Evolutionary conservation across 352 stramenopile species (phyloP).

Genomic region (Blastocystis sp.): DNA sequence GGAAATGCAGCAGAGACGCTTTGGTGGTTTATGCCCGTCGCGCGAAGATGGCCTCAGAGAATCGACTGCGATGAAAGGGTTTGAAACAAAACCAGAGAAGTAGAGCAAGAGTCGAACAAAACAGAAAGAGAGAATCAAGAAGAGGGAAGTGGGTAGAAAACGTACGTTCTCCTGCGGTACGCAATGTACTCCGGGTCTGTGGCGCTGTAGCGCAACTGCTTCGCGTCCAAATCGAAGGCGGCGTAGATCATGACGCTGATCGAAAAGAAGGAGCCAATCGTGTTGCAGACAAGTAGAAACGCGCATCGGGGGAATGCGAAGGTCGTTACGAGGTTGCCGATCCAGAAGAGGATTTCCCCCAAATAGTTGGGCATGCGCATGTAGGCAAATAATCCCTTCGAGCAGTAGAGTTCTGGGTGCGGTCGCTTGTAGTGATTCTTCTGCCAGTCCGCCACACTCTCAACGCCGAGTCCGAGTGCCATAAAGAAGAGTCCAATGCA

Average conservation of each 20-base stretch:
- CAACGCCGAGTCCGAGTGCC: background rate
- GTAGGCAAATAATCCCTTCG: background rate
- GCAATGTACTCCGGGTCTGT: slow-evolving; percentile 3
- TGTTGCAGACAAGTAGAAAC: background rate
- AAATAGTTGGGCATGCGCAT: slow-evolving; percentile 26
- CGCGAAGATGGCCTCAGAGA: too few relatives aligned
- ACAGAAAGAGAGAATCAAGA: background rate
- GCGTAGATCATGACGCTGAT: background rate
- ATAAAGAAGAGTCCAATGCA: background rate
- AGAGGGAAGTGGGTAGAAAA: background rate
- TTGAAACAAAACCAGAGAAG: too few relatives aligned
- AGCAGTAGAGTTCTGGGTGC: background rate
- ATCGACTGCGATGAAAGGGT: too few relatives aligned
- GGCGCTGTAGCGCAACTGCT: background rate
- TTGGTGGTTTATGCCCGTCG: too few relatives aligned
- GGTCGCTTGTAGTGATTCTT: background rate
- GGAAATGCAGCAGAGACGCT: too few relatives aligned
- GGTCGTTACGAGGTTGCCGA: background rate
- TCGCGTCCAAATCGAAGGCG: background rate
- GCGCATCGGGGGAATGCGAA: background rate
- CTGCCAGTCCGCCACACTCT: slow-evolving; percentile 1
- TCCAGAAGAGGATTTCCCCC: slow-evolving; percentile 21
- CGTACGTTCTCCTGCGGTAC: background rate
- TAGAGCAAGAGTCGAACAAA: background rate
- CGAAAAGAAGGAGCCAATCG: background rate